Conservation (phyloP, 2,329 filamentous ascomycete species). For the Chrysoporthe austroafricana region DNA sequence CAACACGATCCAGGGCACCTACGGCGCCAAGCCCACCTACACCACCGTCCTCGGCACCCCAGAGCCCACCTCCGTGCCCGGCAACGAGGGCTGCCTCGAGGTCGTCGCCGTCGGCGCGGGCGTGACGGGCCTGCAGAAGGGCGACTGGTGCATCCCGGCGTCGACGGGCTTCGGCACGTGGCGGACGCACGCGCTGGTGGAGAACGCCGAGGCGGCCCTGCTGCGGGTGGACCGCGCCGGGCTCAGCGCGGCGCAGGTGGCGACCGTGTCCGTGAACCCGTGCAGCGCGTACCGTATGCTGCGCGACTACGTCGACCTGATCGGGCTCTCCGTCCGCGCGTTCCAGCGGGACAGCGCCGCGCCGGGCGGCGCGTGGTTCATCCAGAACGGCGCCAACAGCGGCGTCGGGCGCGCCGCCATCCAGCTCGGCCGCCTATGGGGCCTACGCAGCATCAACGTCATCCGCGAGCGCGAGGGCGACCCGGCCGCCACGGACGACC, state of each 20-base stretch:
- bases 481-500: slow-evolving; percentile 63
- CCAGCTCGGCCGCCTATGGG: slow-evolving; percentile 85
- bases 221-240: slow-evolving; percentile 73
- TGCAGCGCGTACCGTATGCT: slow-evolving; percentile 95
- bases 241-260: slow-evolving; percentile 76
- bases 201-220: slow-evolving; percentile 56
- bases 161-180: slow-evolving; percentile 86
- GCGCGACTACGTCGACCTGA: slow-evolving; percentile 68
- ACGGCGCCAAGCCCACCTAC: slow-evolving; percentile 83
- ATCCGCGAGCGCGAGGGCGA: slow-evolving; percentile 70
- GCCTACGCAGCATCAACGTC: slow-evolving; percentile 87
- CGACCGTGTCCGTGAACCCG: slow-evolving; percentile 89
- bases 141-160: slow-evolving; percentile 94
- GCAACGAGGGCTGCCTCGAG: slow-evolving; percentile 94
- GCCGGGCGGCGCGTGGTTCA: slow-evolving; percentile 89
- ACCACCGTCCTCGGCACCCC: slow-evolving; percentile 75
- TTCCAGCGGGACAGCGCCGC: slow-evolving; percentile 60
- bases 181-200: slow-evolving; percentile 84
- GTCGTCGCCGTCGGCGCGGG: slow-evolving; percentile 71
- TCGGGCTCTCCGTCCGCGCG: slow-evolving; percentile 49
- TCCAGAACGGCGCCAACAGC: slow-evolving; percentile 96
- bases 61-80: slow-evolving; percentile 75
- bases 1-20: slow-evolving; percentile 96
- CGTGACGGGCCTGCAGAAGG: slow-evolving; percentile 61
- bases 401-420: slow-evolving; percentile 91